These are phyloP conservation scores for Xerocomus brunneocitrinus DNA, from an alignment of 768 basidiomycete genomes.

Conservation along the genomic window DNA sequence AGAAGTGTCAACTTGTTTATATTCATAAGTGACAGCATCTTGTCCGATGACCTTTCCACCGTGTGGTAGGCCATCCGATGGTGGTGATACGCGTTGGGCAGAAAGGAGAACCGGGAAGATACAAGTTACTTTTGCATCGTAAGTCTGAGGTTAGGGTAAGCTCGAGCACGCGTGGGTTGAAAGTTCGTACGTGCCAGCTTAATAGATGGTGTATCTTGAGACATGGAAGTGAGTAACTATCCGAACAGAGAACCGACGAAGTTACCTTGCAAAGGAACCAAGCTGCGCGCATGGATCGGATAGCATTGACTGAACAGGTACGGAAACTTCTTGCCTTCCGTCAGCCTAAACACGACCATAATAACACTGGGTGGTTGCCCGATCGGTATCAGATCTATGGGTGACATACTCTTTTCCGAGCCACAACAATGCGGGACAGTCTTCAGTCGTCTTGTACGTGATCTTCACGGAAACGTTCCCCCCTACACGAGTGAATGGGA, in stretches of 20 bases:
- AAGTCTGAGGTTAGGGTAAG: constrained; percentile 48
- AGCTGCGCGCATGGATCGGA: constrained; percentile 80
- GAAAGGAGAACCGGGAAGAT: constrained; percentile 85
- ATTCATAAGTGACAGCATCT: constrained; percentile 69
- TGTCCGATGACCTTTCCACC: constrained; percentile 70
- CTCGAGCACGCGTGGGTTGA: not conserved
- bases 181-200: constrained; percentile 60
- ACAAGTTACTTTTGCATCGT: constrained; percentile 71
- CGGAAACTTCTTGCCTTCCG: constrained; percentile 78
- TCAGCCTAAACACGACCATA: constrained; percentile 49
- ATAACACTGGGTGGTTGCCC: not conserved
- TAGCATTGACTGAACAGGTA: constrained; percentile 94
- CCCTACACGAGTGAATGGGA: constrained; percentile 38
- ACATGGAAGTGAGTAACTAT: not conserved
- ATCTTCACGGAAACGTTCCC: constrained; percentile 45
- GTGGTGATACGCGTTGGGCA: constrained; percentile 75
- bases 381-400: not conserved
- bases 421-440: constrained; percentile 83
- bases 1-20: constrained; percentile 59
- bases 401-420: constrained; percentile 64
- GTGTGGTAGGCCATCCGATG: constrained; percentile 61
- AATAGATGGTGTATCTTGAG: constrained; percentile 74
- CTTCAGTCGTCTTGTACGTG: constrained; percentile 68
- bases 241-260: constrained; percentile 13
- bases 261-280: constrained; percentile 75